Evolutionary conservation across 225 moss, liverwort and hornwort genomes (phyloP), one percentile per base, ranked within the genome.

Genomic region (Climacium dendroides): DNA sequence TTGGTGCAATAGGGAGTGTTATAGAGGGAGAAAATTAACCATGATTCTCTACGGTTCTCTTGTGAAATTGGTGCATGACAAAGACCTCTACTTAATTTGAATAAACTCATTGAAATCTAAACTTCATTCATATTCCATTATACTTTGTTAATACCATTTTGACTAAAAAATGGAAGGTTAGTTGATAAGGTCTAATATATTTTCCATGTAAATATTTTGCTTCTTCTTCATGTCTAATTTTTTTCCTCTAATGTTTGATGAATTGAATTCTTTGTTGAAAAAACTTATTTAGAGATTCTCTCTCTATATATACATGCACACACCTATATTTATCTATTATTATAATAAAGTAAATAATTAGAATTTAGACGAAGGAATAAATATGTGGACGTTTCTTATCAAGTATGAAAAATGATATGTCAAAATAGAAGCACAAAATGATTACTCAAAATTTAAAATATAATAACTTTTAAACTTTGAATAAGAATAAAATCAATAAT

Each of bases 381-480:
- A 47, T 50, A 74, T 74, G 5, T 41, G 9, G 3, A 41, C 20
- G 1, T 28, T 72, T 45, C 1, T 28, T 6, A 28, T 1, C 5
- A 45, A 72, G 28, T 45, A 45, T 48, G 7, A 30, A 0, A 71
- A 73, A 19, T 19, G 11, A 19, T 48, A 48, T 19, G 0, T 11
- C 32, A 7, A 32, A 74, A 11, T 19, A 48, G 19, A 74, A 48
- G 12, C 4, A 48, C 4, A 4, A 48, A 30, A 45, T 0, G 0
- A 10, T 72, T 16, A 29, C 0, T 29, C 14, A 6, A 73, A 18
- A 18, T 1, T 29, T 47, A 29, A 73, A 29, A 18, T 18, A 16
- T 3, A 72, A 1, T 29, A 0, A 6, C 29, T 45, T 72, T 2
- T 3, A 26, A 26, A 16, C 2, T 45, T 72, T 17, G 2, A 3